phyloP scores from a whole-genome alignment of 108 stramenopile species.

The Licmophora abbreviata region DNA sequence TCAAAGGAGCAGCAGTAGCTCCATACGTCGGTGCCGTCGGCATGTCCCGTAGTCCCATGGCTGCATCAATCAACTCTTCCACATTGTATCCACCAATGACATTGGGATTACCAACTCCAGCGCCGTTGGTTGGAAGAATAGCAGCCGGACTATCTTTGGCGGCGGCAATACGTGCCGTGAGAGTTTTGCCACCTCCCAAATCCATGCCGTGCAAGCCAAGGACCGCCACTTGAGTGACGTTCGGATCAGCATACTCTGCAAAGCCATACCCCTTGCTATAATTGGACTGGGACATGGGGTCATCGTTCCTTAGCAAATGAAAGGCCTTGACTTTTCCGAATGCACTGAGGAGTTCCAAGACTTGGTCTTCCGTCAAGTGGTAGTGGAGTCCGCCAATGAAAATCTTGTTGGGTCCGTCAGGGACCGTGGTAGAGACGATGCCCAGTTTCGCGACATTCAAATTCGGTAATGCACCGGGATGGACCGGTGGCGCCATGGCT shows the following conservation, averaged over 20 bases:
- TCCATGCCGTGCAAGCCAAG: conserved; percentile 95
- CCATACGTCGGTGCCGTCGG: conserved; percentile 22
- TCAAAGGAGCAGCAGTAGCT: conserved; percentile 5
- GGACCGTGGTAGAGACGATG: conserved; percentile 80
- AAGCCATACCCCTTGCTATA: conserved; percentile 96
- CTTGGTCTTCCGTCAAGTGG: conserved; percentile 87
- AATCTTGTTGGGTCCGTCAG: conserved; percentile 97
- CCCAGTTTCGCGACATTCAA: conserved; percentile 76
- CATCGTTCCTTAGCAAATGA: conserved; percentile 90
- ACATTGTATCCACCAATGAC: conserved; percentile 69
- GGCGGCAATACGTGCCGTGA: conserved; percentile 81
- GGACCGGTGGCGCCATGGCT: conserved; percentile 60
- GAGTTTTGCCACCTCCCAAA: conserved; percentile 85
- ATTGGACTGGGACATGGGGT: conserved; percentile 41
- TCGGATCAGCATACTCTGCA: conserved; percentile 87
- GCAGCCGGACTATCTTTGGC: neutral
- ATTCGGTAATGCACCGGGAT: conserved; percentile 36
- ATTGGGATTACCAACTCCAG: conserved; percentile 17
- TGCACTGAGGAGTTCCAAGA: conserved; percentile 86
- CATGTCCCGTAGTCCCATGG: conserved; percentile 51
- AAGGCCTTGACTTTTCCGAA: conserved; percentile 91
- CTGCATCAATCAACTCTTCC: conserved; percentile 70
- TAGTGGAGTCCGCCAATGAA: conserved; percentile 98
- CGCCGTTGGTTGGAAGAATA: conserved; percentile 2
- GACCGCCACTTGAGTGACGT: conserved; percentile 73